Evolutionary conservation across 345 rosid species (phyloP), one percentile per base, ranked within the genome.

Genomic region (Murraya koenigii): DNA sequence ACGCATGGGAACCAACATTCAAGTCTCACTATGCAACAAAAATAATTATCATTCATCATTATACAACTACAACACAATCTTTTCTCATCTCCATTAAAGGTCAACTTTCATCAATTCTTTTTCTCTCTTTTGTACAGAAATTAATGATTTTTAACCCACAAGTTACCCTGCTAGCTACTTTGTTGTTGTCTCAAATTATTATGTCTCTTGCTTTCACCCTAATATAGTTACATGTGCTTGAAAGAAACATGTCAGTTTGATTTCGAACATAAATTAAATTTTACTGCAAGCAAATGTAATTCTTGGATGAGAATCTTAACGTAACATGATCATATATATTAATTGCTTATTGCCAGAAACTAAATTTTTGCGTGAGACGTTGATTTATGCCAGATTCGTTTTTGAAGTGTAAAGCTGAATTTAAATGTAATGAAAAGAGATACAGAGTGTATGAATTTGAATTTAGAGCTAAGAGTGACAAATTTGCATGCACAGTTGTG

Each of bases 1-100:
- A 76, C 84, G 81, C 82, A 86, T 83, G 87, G 79, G 74, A 73
- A 71, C 83, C 82, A 77, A 74, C 76, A 66, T 58, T 35, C 19
- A 25, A 13, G 26, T 72, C 58, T 66, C 75, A 38, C 76, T n/a
- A 72, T 64, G 58, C 25, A 81, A 76, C 76, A 72, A 62, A 65
- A 65, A 38, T 65, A 65, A 67, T 62, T 70, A 61, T 75, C 81
- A 77, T 81, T 79, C 80, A 83, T 76, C 77, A 62, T 77, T 52
- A 35, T n/a, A 66, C 67, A 5, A 69, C 62, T 59, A 23, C 47
- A 44, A 8, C 60, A 19, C 74, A 69, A 30, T 52, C 47, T 82
- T 82, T 79, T 80, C 74, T 79, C 84, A 63, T 72, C 71, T 72
- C 36, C 72, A 14, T 30, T 66, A 19, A 26, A 71, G 44, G 66